Evolutionary conservation across 805 yeast genomes (phyloP), one percentile per base, ranked within the genome.

Genomic region (Wickerhamomyces xylosicus): DNA sequence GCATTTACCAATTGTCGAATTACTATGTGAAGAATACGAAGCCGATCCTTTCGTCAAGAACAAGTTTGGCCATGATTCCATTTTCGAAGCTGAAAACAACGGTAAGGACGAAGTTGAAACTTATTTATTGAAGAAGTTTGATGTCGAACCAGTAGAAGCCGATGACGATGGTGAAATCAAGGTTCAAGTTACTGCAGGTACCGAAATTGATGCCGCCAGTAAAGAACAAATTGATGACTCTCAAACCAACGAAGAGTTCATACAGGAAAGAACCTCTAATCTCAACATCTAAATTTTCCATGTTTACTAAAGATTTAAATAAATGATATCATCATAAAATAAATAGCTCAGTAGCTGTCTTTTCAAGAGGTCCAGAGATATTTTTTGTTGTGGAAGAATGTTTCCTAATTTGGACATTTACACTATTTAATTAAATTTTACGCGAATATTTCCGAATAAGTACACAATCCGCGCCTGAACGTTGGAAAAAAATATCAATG

Each of bases 11-110:
- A 64, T 80, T 8, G 90, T 85, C 17, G 62, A 81, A 56, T 50
- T 74, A 11, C 63, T 92, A 34, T 79, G 90, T 58, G 90, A 83
- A 17, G 69, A 74, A 41, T 83, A 74, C 48, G 71, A 72, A 5
- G 95, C 87, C 1, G 95, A 90, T 57, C 89, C 95, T 7, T 83
- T 84, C 50, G 53, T 73, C 29, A 82, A 79, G 59, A 92, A 92
- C 62, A 53, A 63, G 10, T 73, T 79, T 37, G 83, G 77, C 20
- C 94, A 86, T 54, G 97, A 92, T 56, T 71, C 85, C 1, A 78
- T 90, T 41, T 89, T 65, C 56, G 97, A 89, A 58, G 96, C 97
- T 8, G 96, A 89, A 54, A 74, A 72, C 47, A 82, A 77, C 49
- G 77, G 75, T 36, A 74, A 80, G 52, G 80, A 74, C 42, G 86